Evolutionary conservation across 805 yeast genomes (phyloP).

Genomic region (Myxozyma nipponensis): DNA sequence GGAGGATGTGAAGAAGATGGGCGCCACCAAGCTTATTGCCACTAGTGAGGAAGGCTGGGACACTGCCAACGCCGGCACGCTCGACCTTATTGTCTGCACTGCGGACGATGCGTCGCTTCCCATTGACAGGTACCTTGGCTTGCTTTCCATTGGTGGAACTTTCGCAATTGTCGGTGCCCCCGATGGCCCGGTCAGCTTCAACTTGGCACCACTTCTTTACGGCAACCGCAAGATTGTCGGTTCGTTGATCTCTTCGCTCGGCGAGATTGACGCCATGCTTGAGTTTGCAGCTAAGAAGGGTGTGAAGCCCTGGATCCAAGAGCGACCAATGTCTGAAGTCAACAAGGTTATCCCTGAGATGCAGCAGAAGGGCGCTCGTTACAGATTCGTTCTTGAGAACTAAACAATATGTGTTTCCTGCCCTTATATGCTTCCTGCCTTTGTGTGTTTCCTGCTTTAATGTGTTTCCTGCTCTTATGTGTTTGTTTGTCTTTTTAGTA

Average conservation of each 20-base stretch:
- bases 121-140: slow-evolving; percentile 43
- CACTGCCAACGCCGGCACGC: slow-evolving; percentile 32
- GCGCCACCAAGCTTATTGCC: slow-evolving; percentile 52
- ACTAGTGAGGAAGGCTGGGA: slow-evolving; percentile 42
- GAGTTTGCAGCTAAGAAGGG: slow-evolving; percentile 54
- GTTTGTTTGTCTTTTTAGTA: too few species aligned
- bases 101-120: slow-evolving; percentile 46
- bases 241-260: slow-evolving; percentile 58
- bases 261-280: slow-evolving; percentile 62
- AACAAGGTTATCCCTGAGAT: slow-evolving; percentile 28
- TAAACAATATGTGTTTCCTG: neutral
- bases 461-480: too few species aligned
- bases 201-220: slow-evolving; percentile 10
- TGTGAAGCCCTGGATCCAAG: slow-evolving; percentile 19
- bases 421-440: too few species aligned
- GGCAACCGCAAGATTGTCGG: slow-evolving; percentile 37
- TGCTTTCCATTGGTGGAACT: slow-evolving; percentile 53
- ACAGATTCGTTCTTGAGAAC: slow-evolving; percentile 5
- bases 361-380: slow-evolving; percentile 1
- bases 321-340: slow-evolving; percentile 8
- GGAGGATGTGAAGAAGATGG: slow-evolving; percentile 49
- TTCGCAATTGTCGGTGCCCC: slow-evolving; percentile 67
- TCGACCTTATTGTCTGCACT: slow-evolving; percentile 52
- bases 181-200: slow-evolving; percentile 10
- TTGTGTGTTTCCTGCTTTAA: too few species aligned